A percentile compares a stretch with the other conserved stretches of the same genome.
These are phyloP conservation scores for Cantharellus anzutake DNA, from an alignment of 768 basidiomycete species.

Conservation along the genomic window DNA sequence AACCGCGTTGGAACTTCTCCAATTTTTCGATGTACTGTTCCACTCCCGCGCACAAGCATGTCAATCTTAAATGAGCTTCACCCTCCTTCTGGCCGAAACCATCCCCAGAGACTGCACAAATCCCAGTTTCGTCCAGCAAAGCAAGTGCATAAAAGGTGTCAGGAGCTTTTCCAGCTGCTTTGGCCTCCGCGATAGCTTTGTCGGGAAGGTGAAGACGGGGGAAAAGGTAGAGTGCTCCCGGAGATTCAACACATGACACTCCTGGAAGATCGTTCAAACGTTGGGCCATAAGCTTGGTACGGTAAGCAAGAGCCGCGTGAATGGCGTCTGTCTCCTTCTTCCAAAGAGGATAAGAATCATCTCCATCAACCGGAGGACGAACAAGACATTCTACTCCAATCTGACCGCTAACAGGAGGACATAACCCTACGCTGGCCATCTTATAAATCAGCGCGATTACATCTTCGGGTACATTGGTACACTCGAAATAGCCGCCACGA, in stretches of 20 bases:
- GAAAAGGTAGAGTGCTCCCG: constrained; percentile 89
- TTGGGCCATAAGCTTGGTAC: constrained; percentile 52
- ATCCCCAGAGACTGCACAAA: constrained; percentile 83
- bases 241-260: constrained; percentile 75
- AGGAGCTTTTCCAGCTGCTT: constrained; percentile 51
- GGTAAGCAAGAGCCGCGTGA: constrained; percentile 49
- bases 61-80: constrained; percentile 80
- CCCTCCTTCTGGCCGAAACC: constrained; percentile 90
- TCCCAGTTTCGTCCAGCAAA: constrained; percentile 74
- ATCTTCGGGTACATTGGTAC: constrained; percentile 58
- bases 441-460: constrained; percentile 84
- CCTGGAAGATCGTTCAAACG: constrained; percentile 71
- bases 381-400: constrained; percentile 89
- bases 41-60: constrained; percentile 85
- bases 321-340: constrained; percentile 67
- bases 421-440: constrained; percentile 80
- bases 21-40: constrained; percentile 81
- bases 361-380: constrained; percentile 64
- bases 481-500: constrained; percentile 94
- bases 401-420: constrained; percentile 80
- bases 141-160: constrained; percentile 79
- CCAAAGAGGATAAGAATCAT: constrained; percentile 62
- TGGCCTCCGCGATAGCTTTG: constrained; percentile 56
- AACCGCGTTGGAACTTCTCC: constrained; percentile 50
- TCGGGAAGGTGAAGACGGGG: constrained; percentile 60